These are phyloP conservation scores for Arthrobotrys sphaeroides DNA, from an alignment of 2,329 filamentous ascomycete species.

Conservation along the genomic window DNA sequence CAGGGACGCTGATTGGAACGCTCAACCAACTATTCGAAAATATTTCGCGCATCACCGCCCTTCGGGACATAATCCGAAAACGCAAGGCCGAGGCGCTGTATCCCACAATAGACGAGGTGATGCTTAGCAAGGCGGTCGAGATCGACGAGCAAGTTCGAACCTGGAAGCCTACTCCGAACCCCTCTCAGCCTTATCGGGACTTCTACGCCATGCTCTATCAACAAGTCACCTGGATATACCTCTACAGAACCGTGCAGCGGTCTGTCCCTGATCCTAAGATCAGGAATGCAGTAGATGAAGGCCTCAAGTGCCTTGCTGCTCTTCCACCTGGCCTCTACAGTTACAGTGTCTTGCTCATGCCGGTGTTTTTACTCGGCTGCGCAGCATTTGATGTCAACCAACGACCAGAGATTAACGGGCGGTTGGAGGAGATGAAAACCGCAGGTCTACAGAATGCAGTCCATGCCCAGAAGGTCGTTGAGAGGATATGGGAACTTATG, in stretches of 20 bases:
- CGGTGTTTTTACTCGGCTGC: slow-evolving; percentile 70
- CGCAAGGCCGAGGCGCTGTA: slow-evolving; percentile 72
- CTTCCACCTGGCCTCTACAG: slow-evolving; percentile 68
- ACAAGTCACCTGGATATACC: slow-evolving; percentile 72
- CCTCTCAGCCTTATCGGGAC: slow-evolving; percentile 66
- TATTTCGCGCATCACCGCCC: slow-evolving; percentile 79
- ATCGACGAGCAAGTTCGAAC: slow-evolving; percentile 78
- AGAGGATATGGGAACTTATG: slow-evolving; percentile 70
- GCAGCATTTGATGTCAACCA: slow-evolving; percentile 69
- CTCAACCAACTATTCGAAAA: slow-evolving; percentile 82
- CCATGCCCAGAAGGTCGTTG: slow-evolving; percentile 67
- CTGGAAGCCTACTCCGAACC: slow-evolving; percentile 71
- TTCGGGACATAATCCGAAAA: slow-evolving; percentile 77
- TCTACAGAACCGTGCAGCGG: slow-evolving; percentile 70
- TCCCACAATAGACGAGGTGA: slow-evolving; percentile 76
- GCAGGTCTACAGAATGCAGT: slow-evolving; percentile 70
- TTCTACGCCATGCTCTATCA: slow-evolving; percentile 70
- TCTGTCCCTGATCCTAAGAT: slow-evolving; percentile 68
- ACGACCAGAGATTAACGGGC: slow-evolving; percentile 67
- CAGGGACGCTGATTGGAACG: slow-evolving; percentile 76
- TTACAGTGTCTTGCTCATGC: slow-evolving; percentile 70
- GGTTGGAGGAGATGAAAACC: slow-evolving; percentile 68
- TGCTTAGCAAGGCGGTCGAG: slow-evolving; percentile 75
- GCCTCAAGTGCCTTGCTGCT: slow-evolving; percentile 67
- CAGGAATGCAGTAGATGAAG: slow-evolving; percentile 68